Percentiles rank a stretch among this genome's conserved stretches.
These are phyloP conservation scores for Datisca glomerata DNA, from an alignment of 306 rosid species.

Conservation along the genomic window DNA sequence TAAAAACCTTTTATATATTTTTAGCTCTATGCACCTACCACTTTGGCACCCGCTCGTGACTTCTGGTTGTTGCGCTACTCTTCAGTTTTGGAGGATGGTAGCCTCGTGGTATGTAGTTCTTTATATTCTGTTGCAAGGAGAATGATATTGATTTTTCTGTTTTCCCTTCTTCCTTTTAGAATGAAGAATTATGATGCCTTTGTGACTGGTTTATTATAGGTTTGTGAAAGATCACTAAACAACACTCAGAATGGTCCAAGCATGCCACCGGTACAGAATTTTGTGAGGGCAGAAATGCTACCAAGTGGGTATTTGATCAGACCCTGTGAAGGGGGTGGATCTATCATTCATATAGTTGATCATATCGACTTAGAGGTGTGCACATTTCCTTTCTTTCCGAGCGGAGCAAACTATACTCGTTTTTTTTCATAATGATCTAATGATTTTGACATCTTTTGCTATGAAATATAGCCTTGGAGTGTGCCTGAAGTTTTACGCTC, in stretches of 20 bases:
- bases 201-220: slow-evolving; percentile 25
- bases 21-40: slow-evolving; percentile 92
- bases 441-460: not conserved
- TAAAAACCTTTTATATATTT: not conserved
- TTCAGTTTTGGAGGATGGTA: slow-evolving; percentile 83
- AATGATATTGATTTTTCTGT: not conserved
- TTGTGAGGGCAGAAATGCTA: slow-evolving; percentile 85
- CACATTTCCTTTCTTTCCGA: not conserved
- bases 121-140: not conserved
- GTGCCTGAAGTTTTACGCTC: slow-evolving; percentile 95
- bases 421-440: too few relatives aligned
- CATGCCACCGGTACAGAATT: slow-evolving; percentile 62
- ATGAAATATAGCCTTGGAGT: slow-evolving; percentile 55
- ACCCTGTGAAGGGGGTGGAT: slow-evolving; percentile 94
- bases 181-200: not conserved
- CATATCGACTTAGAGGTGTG: slow-evolving; percentile 88
- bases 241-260: slow-evolving; percentile 74
- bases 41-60: slow-evolving; percentile 93
- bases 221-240: slow-evolving; percentile 85
- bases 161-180: not conserved
- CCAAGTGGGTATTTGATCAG: slow-evolving; percentile 93
- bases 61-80: slow-evolving; percentile 88
- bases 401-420: too few relatives aligned
- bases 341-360: slow-evolving; percentile 90
- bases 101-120: slow-evolving; percentile 66